Evolutionary conservation across 495 filamentous ascomycete genomes (phyloP), one percentile per base, ranked within the genome.

Genomic region (Talaromyces adpressus): DNA sequence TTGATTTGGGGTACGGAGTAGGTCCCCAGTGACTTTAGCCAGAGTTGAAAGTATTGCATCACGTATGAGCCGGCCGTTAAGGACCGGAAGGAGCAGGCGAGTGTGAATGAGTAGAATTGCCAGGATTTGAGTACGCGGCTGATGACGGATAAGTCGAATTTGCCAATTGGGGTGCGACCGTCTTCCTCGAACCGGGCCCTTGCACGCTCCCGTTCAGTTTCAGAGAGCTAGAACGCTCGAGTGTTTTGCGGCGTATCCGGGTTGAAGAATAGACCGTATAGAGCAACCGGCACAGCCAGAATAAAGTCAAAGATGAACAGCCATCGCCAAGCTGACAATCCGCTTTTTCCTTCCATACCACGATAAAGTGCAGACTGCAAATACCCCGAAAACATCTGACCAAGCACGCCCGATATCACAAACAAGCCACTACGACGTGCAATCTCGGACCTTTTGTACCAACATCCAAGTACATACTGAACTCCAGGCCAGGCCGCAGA

Each of bases 91-190:
- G 59, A 57, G 62, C 71, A 61, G 63, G 69, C 36, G 67, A 71
- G 41, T 18, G 41, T 45, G 52, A 76, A 76, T n/a, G 72, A 63
- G 61, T 68, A 76, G 1, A 76, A 68, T 52, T 76, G 72, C 73
- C 73, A 76, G 23, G 72, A 68, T n/a, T 52, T 23, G 4, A 73
- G 57, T 3, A 72, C 65, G 4, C 73, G 72, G 22, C 66, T 73
- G 39, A 76, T 65, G 3, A 74, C 71, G 32, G 68, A 63, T 2
- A 69, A 54, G 11, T 67, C 51, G 58, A 73, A 39, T 18, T 59
- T 59, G 29, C 29, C 57, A 11, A 36, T 11, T 3, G 41, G 41
- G 2, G 41, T 18, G n/a, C 41, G 41, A 4, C 41, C 41, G 16
- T 45, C 41, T 45, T 45, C 41, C 6, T 45, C 41, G 6, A 45